Conservation (phyloP, 1,139 yeast genomes). For the Trichomonascaceae sp. region DNA sequence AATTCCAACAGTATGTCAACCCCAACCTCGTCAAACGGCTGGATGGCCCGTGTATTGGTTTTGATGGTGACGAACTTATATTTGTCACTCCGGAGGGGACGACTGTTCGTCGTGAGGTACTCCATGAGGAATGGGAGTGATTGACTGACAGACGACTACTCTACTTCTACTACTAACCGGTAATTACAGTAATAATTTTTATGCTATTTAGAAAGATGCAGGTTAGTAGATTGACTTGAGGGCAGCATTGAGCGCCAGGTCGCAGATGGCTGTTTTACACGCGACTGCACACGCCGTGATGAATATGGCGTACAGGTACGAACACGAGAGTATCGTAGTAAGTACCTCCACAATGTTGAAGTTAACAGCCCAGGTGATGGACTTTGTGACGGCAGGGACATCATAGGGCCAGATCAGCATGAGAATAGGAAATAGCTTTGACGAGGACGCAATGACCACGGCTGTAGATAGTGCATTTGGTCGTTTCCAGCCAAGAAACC, state of each 20-base stretch:
- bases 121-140: slow-evolving; percentile 38
- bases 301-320: slow-evolving; percentile 27
- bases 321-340: slow-evolving; percentile 36
- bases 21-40: slow-evolving; percentile 55
- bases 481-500: slow-evolving; percentile 32
- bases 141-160: neutral
- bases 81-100: slow-evolving; percentile 51
- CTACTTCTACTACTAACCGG: neutral
- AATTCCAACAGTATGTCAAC: slow-evolving; percentile 58
- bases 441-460: slow-evolving; percentile 58
- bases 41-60: slow-evolving; percentile 73
- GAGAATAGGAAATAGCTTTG: slow-evolving; percentile 78
- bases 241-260: slow-evolving; percentile 5
- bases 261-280: slow-evolving; percentile 12
- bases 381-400: slow-evolving; percentile 47
- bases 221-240: slow-evolving; percentile 1
- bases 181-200: too few relatives aligned
- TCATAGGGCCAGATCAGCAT: slow-evolving; percentile 97
- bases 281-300: slow-evolving; percentile 18
- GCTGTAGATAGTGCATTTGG: slow-evolving; percentile 44
- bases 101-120: slow-evolving; percentile 30
- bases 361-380: slow-evolving; percentile 50
- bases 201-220: too few relatives aligned
- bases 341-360: slow-evolving; percentile 57
- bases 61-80: slow-evolving; percentile 50